Percentiles rank a stretch among this genome's conserved stretches.
Conservation (phyloP, 139 green algal genomes). For the Desmodesmus armatus region DNA sequence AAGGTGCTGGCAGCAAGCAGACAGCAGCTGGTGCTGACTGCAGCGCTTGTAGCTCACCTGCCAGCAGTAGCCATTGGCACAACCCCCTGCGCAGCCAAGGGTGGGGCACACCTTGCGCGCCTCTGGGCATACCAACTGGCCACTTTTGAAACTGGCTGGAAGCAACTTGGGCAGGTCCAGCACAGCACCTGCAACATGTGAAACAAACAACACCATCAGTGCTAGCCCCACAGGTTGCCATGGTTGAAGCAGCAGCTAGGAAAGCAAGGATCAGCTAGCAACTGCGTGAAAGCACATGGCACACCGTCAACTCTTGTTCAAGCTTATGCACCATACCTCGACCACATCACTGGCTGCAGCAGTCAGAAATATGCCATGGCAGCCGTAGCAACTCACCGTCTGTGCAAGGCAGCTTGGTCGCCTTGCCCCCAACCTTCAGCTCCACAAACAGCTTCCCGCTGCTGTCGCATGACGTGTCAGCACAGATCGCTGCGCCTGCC, state of each 20-base stretch:
- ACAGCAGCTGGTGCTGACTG: too few species aligned
- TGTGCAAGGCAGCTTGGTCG: slow-evolving; percentile 13
- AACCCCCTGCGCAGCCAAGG: slow-evolving; percentile 14
- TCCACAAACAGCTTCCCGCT: slow-evolving; percentile 21
- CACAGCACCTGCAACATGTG: slow-evolving; percentile 25
- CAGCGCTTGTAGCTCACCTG: too few species aligned
- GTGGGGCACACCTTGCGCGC: slow-evolving; percentile 24
- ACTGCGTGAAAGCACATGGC: too few species aligned
- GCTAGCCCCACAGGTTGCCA: too few species aligned
- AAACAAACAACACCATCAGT: background rate
- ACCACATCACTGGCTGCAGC: too few species aligned
- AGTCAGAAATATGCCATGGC: too few species aligned
- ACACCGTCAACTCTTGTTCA: too few species aligned
- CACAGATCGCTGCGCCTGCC: slow-evolving; percentile 25
- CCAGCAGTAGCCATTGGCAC: slow-evolving; percentile 41
- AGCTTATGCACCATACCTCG: too few species aligned
- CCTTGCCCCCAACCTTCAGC: slow-evolving; percentile 27
- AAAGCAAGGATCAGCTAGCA: background rate
- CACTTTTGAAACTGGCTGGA: slow-evolving; percentile 22
- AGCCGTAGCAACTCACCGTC: slow-evolving; percentile 23
- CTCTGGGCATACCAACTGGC: background rate
- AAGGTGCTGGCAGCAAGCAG: too few species aligned
- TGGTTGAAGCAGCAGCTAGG: background rate
- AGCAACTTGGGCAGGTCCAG: slow-evolving; percentile 39
- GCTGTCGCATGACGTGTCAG: slow-evolving; percentile 17